These are phyloP conservation scores for Rhodamnia argentea DNA, from an alignment of 345 rosid species.

Conservation along the genomic window DNA sequence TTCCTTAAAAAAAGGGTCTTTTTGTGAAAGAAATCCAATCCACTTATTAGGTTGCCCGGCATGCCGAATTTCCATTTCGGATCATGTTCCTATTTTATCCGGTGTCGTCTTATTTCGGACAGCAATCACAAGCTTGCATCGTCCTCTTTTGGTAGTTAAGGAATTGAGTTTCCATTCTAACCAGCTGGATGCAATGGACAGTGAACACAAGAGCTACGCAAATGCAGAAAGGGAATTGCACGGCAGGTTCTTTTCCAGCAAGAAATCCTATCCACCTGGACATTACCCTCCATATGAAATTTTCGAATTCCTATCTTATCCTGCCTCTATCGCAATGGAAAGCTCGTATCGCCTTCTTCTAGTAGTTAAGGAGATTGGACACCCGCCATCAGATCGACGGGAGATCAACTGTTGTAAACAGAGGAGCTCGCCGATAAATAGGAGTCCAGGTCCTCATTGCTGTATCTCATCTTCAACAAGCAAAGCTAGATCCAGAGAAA, in stretches of 20 bases:
- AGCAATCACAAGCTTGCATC: background rate
- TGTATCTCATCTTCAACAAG: background rate
- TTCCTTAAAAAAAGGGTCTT: background rate
- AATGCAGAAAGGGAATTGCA: no score
- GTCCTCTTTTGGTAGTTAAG: background rate
- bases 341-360: no score
- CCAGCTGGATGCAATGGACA: no score
- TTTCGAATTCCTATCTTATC: no score
- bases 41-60: background rate
- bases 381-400: background rate
- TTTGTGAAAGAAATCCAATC: background rate
- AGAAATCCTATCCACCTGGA: no score
- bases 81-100: background rate
- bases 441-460: background rate
- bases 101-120: background rate
- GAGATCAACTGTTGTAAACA: background rate
- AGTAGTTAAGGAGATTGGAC: background rate
- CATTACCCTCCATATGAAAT: no score
- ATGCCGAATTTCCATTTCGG: background rate
- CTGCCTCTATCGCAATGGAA: no score
- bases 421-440: background rate
- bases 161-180: background rate
- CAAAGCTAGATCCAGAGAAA: background rate
- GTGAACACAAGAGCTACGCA: no score
- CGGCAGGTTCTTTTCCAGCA: no score